Percentiles rank a stretch among this genome's conserved stretches.
Evolutionary conservation across 176 grass and related monocot genomes (phyloP).

Genomic region (Lolium rigidum): DNA sequence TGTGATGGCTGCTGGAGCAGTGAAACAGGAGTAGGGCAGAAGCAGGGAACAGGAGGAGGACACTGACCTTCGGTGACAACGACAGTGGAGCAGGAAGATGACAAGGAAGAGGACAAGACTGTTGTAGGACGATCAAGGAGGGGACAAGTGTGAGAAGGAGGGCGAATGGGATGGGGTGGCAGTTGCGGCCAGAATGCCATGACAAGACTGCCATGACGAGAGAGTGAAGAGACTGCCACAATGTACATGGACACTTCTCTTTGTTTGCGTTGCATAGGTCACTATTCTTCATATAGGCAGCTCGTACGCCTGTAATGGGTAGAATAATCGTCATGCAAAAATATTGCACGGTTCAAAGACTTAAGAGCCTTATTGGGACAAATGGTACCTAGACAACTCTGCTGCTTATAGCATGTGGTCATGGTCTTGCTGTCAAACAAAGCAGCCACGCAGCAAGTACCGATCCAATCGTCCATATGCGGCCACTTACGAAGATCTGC

Average conservation of each 20-base stretch:
- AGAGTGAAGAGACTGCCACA: no score
- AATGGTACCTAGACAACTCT: not conserved
- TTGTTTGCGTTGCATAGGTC: not conserved
- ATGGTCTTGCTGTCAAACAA: not conserved
- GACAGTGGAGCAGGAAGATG: not conserved
- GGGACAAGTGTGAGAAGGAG: not conserved
- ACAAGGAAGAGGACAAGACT: not conserved
- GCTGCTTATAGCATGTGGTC: not conserved
- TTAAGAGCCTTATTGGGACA: not conserved
- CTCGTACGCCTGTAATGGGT: not conserved
- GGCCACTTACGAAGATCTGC: not conserved
- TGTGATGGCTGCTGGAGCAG: not conserved
- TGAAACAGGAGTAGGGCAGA: not conserved
- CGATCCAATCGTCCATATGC: not conserved
- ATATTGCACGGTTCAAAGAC: not conserved
- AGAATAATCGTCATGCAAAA: not conserved
- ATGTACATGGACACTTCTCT: not conserved
- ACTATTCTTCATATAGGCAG: not conserved
- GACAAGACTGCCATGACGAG: not conserved
- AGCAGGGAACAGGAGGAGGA: not conserved
- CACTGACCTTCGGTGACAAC: not conserved
- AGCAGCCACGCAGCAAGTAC: not conserved
- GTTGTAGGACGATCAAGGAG: not conserved
- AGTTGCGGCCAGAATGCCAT: not conserved
- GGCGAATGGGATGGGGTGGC: not conserved